Base-by-base conservation (phyloP, 306 rosid species). In the Medicago ruthenica region DNA sequence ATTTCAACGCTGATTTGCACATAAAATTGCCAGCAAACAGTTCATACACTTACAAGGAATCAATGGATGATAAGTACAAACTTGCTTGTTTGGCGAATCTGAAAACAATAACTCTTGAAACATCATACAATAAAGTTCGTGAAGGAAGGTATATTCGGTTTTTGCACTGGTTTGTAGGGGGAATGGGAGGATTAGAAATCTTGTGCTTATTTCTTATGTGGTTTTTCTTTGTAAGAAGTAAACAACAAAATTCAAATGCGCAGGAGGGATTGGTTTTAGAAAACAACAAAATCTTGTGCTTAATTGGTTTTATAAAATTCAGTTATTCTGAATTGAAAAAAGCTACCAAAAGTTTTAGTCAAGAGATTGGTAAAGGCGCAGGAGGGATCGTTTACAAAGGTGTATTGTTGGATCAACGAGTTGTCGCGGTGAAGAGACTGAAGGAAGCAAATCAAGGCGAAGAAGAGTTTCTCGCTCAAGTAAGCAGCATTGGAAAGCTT, bases 281-380 rank as follows among this genome's bases (percentile, higher is more conserved):
- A 86, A n/a, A n/a, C n/a, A n/a, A n/a, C n/a, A n/a, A n/a, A n/a
- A n/a, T n/a, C n/a, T n/a, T n/a, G n/a, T n/a, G n/a, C n/a, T n/a
- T n/a, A n/a, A n/a, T n/a, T n/a, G n/a, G n/a, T n/a, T n/a, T n/a
- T n/a, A n/a, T n/a, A n/a, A n/a, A 78, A 53, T 86, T 83, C 67
- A 81, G 85, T 70, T 90, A 85, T 53, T 44, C 81, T 0, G 85
- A 90, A 72, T 81, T 83, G 17, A 90, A 90, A 58, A 70, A 34
- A 68, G 92, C 86, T 1, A 86, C 96, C 0, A 42, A 17, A 68
- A 84, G 60, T 24, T 90, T 90, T 13, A 65, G 62, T 4, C 57
- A 88, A 71, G 96, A 90, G 72, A 84, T 87, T 64, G 95, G 95
- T 34, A 84, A 75, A 58, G 95, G 92, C 1, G 84, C 83, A 1